phyloP scores from a whole-genome alignment of 2,329 filamentous ascomycete species.

The Aspergillus uvarum region DNA sequence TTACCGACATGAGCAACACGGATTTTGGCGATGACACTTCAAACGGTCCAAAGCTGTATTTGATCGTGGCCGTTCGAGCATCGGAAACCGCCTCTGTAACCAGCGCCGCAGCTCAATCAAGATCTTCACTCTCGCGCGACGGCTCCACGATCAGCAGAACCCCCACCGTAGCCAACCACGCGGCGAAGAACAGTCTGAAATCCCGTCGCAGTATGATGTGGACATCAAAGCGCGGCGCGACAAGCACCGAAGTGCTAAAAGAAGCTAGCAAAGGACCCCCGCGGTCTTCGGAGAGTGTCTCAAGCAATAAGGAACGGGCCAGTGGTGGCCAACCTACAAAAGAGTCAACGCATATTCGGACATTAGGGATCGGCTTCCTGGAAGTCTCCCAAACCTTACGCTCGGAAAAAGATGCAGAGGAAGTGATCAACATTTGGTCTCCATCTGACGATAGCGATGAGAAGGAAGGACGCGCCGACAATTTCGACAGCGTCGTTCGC shows the following conservation, averaged over 20 bases:
- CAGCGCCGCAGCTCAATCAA: constrained; percentile 24
- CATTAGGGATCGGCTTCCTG: constrained; percentile 73
- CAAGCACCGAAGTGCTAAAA: constrained; percentile 33
- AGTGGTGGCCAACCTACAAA: constrained; percentile 29
- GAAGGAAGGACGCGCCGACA: constrained; percentile 59
- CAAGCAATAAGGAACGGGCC: constrained; percentile 27
- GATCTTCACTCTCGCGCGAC: constrained; percentile 37
- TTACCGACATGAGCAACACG: constrained; percentile 76
- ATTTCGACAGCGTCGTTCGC: constrained; percentile 71
- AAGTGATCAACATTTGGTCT: constrained; percentile 75
- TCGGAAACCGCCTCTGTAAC: constrained; percentile 47
- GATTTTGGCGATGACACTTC: constrained; percentile 66
- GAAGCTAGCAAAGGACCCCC: constrained; percentile 28
- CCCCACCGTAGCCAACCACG: constrained; percentile 28
- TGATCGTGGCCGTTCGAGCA: constrained; percentile 77
- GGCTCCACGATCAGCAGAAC: constrained; percentile 29
- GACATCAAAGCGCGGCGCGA: constrained; percentile 36
- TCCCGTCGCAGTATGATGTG: constrained; percentile 49
- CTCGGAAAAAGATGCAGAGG: constrained; percentile 69
- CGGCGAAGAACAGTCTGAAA: constrained; percentile 38
- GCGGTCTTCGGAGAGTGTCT: constrained; percentile 33
- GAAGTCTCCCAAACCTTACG: constrained; percentile 74
- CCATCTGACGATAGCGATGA: constrained; percentile 58
- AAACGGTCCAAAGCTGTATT: constrained; percentile 71
- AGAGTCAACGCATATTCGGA: constrained; percentile 57